These are phyloP conservation scores for Ustilago crameri DNA, from an alignment of 1,284 basidiomycete species.

Conservation along the genomic window DNA sequence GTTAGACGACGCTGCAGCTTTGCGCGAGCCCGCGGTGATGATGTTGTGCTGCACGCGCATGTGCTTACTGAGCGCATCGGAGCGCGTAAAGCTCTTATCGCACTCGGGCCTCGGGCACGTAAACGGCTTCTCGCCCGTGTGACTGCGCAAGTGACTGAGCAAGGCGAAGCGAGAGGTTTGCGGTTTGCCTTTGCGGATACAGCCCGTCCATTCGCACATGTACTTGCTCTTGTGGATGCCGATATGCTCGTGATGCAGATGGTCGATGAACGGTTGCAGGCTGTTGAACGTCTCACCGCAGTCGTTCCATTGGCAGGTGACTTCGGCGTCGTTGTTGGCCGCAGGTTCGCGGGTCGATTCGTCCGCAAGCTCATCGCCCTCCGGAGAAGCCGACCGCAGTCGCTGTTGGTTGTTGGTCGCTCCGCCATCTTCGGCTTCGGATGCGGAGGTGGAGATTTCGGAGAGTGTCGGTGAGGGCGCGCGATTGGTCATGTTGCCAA, in stretches of 20 bases:
- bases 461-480: conserved; percentile 37
- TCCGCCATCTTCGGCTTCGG: conserved; percentile 41
- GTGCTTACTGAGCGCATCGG: conserved; percentile 89
- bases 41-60: conserved; percentile 83
- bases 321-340: conserved; percentile 39
- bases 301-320: conserved; percentile 78
- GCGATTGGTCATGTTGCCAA: conserved; percentile 13
- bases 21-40: conserved; percentile 46
- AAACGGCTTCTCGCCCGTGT: conserved; percentile 91
- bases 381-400: conserved; percentile 29
- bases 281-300: conserved; percentile 79
- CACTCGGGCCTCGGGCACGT: conserved; percentile 85
- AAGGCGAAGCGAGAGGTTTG: conserved; percentile 88
- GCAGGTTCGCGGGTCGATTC: conserved; percentile 25
- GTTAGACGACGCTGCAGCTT: conserved; percentile 24
- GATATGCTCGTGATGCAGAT: conserved; percentile 80
- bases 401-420: conserved; percentile 7
- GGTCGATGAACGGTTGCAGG: conserved; percentile 78
- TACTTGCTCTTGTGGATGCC: conserved; percentile 87
- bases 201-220: conserved; percentile 87
- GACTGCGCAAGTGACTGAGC: conserved; percentile 80
- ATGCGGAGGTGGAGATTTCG: conserved; percentile 59
- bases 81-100: conserved; percentile 90
- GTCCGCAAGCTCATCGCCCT: conserved; percentile 51
- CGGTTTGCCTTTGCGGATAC: conserved; percentile 79